Base-by-base conservation (phyloP, 1,284 basidiomycete genomes). In the Ceratobasidium theobromae region DNA sequence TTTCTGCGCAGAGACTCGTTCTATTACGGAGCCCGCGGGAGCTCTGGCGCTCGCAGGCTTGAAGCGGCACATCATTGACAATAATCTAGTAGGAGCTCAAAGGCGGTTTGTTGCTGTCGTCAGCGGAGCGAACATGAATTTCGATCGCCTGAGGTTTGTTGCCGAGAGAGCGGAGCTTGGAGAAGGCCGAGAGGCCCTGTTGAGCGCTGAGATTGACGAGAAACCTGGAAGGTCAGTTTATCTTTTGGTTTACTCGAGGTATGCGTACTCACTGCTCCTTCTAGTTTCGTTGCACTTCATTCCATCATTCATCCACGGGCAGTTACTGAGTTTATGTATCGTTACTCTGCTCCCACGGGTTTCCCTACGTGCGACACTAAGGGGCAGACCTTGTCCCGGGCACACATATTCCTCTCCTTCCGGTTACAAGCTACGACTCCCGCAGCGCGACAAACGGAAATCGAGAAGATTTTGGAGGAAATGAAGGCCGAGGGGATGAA, bases 71-170 rank as follows among this genome's bases (percentile, higher is more conserved):
- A 93, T 99, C 69, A 73, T 86, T 32, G 77, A 87, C 66, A 93
- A 98, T 75, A 83, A 88, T 67, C 84, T 98, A 30, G 74, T 93
- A 57, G 91, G 90, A 51, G 85, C 89, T 0, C 84, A 89, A 66
- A 95, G 93, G 77, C 87, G 85, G 68, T 98, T 95, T 71, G 93
- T 98, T 35, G 95, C 86, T 1, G 87, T 98, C 60, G 81, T 99
- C 69, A 95, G 91, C 70, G 97, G 97, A 30, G 97, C 97, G 14
- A 99, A 99, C 78, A 98, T 99, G 93, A 98, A 99, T 79, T 99
- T 99, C 77, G 91, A 93, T 71, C 85, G 97, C 27, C 77, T 99
- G 51, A 85, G 97, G 5, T 99, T 99, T 74, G 96, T 99, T 25
- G 91, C 97, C 14, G 97, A 99, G 75, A 93, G 97, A 66, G 97